Percentiles rank a stretch among this genome's conserved stretches.
These are phyloP conservation scores for Phyllosticta capitalensis DNA, from an alignment of 2,329 filamentous ascomycete genomes.

Conservation along the genomic window DNA sequence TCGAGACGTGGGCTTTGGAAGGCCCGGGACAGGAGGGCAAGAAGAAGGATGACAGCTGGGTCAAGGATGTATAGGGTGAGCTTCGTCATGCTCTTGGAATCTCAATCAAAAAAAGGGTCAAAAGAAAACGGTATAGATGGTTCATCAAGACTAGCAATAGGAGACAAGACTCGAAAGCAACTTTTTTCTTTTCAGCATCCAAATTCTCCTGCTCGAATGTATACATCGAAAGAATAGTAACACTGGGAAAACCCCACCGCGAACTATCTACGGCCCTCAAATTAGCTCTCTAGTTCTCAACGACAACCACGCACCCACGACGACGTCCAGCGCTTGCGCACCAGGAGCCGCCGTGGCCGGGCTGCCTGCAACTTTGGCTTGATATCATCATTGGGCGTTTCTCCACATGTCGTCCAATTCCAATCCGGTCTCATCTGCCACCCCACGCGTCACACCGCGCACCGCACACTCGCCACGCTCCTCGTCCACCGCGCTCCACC, in stretches of 20 bases:
- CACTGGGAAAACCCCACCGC: not conserved
- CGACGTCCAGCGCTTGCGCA: not conserved
- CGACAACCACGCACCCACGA: constrained; percentile 3
- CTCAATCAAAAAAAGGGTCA: not conserved
- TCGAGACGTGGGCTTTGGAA: constrained; percentile 67
- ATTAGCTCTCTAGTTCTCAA: constrained; percentile 12
- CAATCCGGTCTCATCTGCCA: not conserved
- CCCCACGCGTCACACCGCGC: not conserved
- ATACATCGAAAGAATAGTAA: not conserved
- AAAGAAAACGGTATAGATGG: not conserved
- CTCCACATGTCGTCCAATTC: not conserved
- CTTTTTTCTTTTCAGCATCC: not conserved
- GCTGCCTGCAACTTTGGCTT: constrained; percentile 12
- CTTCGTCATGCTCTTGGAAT: not conserved
- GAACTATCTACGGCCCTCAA: constrained; percentile 1
- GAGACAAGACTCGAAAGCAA: not conserved
- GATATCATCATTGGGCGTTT: constrained; percentile 9
- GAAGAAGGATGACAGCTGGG: constrained; percentile 52
- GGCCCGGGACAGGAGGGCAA: constrained; percentile 44
- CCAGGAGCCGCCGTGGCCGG: not conserved
- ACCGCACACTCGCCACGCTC: not conserved
- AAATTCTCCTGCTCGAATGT: not conserved
- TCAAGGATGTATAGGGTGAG: constrained; percentile 41
- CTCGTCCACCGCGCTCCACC: not conserved
- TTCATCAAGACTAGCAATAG: not conserved